Evolutionary conservation across 257 asterid genomes (phyloP).

Genomic region (Salvia rosmarinus): DNA sequence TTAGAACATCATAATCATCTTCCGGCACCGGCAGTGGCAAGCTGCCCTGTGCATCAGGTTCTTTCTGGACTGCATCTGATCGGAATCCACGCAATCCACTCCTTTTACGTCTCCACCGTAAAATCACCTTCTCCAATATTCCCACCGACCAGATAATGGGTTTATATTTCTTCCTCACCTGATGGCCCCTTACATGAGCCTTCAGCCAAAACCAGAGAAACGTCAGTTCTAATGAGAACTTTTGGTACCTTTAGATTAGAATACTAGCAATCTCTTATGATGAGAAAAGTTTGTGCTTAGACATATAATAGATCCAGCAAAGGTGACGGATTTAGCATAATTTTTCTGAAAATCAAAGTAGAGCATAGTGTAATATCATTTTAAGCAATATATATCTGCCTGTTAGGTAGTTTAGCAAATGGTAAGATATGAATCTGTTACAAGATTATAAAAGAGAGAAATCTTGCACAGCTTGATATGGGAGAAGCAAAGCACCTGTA

Average conservation of each 20-base stretch:
- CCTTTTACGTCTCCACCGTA: slow-evolving; percentile 95
- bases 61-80: slow-evolving; percentile 54
- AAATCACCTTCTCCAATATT: slow-evolving; percentile 83
- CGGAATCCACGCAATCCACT: slow-evolving; percentile 87
- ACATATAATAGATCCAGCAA: slow-evolving; percentile 13
- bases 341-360: background rate
- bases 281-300: slow-evolving; percentile 6
- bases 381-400: background rate
- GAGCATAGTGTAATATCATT: background rate
- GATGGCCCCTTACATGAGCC: slow-evolving; percentile 99
- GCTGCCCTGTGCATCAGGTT: slow-evolving; percentile 37
- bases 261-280: background rate
- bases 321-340: slow-evolving; percentile 12
- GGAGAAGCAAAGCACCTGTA: slow-evolving; percentile 68
- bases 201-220: slow-evolving; percentile 42
- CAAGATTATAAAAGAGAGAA: background rate
- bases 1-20: slow-evolving; percentile 83
- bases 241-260: background rate
- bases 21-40: slow-evolving; percentile 49
- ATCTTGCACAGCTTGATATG: background rate
- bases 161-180: slow-evolving; percentile 85
- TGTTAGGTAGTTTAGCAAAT: background rate
- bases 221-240: slow-evolving; percentile 33
- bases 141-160: slow-evolving; percentile 92
- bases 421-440: background rate